Base-by-base conservation (phyloP, 805 yeast species). In the Yamadazyma endophytica region DNA sequence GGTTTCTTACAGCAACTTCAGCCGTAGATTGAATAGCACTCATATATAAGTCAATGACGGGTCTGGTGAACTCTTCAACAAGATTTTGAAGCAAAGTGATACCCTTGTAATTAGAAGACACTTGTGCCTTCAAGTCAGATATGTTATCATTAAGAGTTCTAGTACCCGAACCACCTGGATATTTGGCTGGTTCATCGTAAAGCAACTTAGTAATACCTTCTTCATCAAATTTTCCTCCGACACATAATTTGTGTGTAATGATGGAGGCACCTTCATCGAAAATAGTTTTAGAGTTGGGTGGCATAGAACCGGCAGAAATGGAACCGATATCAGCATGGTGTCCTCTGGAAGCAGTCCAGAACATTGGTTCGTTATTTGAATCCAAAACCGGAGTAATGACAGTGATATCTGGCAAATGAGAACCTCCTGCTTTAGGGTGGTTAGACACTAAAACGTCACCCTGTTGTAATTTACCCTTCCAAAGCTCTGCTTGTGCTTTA, bases 261-360 rank as follows among this genome's bases (percentile, higher is more conserved):
- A 90, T 87, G 3, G 85, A 76, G 2, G 96, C 96, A 26, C 97
- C 97, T 58, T 89, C 97, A 50, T 89, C 89, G 68, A 77, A 82
- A 24, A 90, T 60, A 37, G 79, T 78, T 47, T 79, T 85, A 2
- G 96, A 86, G 50, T 82, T 79, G 7, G 96, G 95, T 11, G 97
- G 96, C 88, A 89, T 87, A 0, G 95, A 82, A 1, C 97, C 97
- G 1, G 97, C 95, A 21, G 86, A 60, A 36, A 82, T 75, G 9
- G 95, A 94, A 12, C 97, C 97, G 49, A 90, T 89, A 56, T 89
- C 97, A 5, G 96, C 89, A 59, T 90, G 97, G 58, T 89, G 97
- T 2, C 96, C 97, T 42, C 97, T 70, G 0, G 95, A 81, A 1
- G 97, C 97, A 9, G 86, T 88, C 68, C 86, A 89, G 54, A 89